Conservation (phyloP, 139 green algal species). For the Penium margaritaceum region DNA sequence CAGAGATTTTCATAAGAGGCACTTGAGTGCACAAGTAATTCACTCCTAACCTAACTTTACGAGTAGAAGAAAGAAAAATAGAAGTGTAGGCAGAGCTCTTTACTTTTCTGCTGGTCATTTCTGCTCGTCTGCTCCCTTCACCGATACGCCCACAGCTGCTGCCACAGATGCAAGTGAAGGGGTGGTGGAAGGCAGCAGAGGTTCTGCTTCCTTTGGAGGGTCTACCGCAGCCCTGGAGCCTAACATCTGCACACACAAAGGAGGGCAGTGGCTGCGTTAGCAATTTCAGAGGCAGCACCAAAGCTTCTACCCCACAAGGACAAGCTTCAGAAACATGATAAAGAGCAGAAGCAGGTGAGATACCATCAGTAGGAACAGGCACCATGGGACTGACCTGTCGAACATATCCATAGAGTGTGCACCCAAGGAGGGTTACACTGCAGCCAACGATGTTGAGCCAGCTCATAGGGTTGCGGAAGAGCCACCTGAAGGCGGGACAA, state of each 20-base stretch:
- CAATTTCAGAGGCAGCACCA: slow-evolving; percentile 4
- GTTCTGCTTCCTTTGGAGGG: background rate
- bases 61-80: too few relatives aligned
- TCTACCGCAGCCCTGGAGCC: slow-evolving; percentile 4
- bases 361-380: background rate
- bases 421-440: slow-evolving; percentile 31
- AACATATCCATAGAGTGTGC: slow-evolving; percentile 38
- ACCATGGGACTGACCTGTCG: slow-evolving; percentile 28
- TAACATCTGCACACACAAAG: slow-evolving; percentile 8
- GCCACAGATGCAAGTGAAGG: too few relatives aligned
- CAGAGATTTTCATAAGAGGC: too few relatives aligned
- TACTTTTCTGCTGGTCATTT: too few relatives aligned
- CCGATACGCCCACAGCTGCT: too few relatives aligned
- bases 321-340: background rate
- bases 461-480: slow-evolving; percentile 43
- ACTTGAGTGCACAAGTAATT: too few relatives aligned
- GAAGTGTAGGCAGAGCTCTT: too few relatives aligned
- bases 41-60: too few relatives aligned
- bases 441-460: slow-evolving; percentile 30
- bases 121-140: too few relatives aligned
- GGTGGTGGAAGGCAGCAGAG: too few relatives aligned
- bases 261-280: background rate
- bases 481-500: too few relatives aligned
- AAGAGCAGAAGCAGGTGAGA: slow-evolving; percentile 5
- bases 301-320: slow-evolving; percentile 3